phyloP scores from a whole-genome alignment of 208 protist species.

The Polymyxa betae region DNA sequence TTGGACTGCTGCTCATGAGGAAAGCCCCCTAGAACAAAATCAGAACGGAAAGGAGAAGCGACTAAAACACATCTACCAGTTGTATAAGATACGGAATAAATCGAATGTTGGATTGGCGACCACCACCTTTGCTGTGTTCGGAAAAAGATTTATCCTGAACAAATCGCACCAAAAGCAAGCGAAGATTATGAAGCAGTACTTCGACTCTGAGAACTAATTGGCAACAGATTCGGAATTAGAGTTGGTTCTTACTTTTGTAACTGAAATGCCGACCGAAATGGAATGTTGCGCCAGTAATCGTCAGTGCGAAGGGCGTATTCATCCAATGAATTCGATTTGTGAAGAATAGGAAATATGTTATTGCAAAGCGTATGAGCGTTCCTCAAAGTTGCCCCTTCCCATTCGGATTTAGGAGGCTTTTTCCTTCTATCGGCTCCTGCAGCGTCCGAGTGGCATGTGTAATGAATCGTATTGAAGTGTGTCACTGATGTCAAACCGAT shows the following conservation, averaged over 20 bases:
- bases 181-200: constrained; percentile 73
- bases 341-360: constrained; percentile 77
- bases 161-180: constrained; percentile 71
- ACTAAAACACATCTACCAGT: constrained; percentile 52
- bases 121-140: constrained; percentile 71
- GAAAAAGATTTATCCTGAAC: constrained; percentile 72
- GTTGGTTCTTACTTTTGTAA: constrained; percentile 4
- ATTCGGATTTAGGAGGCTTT: constrained; percentile 77
- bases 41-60: background rate
- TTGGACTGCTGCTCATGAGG: background rate
- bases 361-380: constrained; percentile 82
- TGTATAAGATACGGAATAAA: constrained; percentile 78
- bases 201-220: background rate
- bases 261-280: constrained; percentile 56
- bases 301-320: constrained; percentile 65
- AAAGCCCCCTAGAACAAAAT: background rate
- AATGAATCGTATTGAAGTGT: constrained; percentile 82
- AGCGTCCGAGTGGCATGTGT: constrained; percentile 76
- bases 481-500: constrained; percentile 72
- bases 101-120: constrained; percentile 73
- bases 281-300: constrained; percentile 55
- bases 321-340: constrained; percentile 60
- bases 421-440: constrained; percentile 71
- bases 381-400: constrained; percentile 82
- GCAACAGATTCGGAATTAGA: background rate